Evolutionary conservation across 2,329 filamentous ascomycete species (phyloP), one percentile per base, ranked within the genome.

Genomic region (Lachnellula willkommii): DNA sequence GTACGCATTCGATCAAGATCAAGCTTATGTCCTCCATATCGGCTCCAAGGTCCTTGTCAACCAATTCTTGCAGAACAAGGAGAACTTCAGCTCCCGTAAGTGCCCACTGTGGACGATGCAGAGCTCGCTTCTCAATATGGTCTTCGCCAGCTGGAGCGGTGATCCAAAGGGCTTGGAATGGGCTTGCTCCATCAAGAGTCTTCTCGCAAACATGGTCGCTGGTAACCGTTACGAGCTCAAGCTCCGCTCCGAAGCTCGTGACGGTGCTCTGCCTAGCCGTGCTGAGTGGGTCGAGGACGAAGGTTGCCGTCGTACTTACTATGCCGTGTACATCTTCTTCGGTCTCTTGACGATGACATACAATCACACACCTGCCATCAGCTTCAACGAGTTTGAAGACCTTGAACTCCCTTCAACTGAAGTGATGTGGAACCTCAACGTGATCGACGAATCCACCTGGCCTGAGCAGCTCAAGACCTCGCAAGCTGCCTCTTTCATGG

Each of bases 81-180:
- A 96, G 72, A 96, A 95, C 74, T 97, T 97, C 73, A 96, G 93
- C 77, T 97, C 94, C 8, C 86, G 93, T 66, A 97, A 96, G 72
- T 97, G 93, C 68, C 94, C 94, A 4, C 75, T 99, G 14, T 97
- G 94, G 93, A 94, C 93, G 48, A 97, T 97, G 90, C 94, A 99
- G 72, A 90, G 90, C 71, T 95, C 92, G 3, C 77, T 99, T 53
- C 79, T 99, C 56, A 99, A 99, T 78, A 97, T 97, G 94, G 87
- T 96, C 63, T 97, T 99, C 71, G 91, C 94, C 54, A 97, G 92
- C 78, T 99, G 94, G 94, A 97, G 94, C 71, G 94, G 94, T 67
- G 94, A 97, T 69, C 88, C 94, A 37, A 97, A 96, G 74, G 94
- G 94, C 39, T 80, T 99, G 2, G 94, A 99, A 73, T 99, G 94